Evolutionary conservation across 148 eudicot genomes (phyloP).

Genomic region (Nepenthes mirabilis): DNA sequence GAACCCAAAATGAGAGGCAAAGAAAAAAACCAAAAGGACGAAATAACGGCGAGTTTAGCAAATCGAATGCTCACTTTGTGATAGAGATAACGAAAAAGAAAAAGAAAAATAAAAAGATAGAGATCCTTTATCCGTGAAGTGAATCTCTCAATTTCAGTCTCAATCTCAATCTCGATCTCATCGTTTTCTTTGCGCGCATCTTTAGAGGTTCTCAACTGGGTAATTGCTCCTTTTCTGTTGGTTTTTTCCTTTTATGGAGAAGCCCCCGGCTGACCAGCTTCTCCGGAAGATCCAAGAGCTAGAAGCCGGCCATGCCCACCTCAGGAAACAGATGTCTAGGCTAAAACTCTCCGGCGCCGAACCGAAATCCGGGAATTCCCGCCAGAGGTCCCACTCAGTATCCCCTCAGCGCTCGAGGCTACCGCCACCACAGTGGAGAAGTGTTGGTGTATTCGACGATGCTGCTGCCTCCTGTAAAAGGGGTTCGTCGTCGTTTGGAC

Average conservation of each 20-base stretch:
- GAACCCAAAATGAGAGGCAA: too few relatives aligned
- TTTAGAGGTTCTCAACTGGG: neutral
- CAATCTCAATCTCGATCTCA: too few relatives aligned
- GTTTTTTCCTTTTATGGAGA: neutral
- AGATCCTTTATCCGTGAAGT: too few relatives aligned
- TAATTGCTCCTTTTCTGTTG: neutral
- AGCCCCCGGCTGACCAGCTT: too few relatives aligned
- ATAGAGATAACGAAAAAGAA: too few relatives aligned
- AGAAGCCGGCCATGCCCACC: slow-evolving; percentile 71
- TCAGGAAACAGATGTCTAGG: slow-evolving; percentile 69
- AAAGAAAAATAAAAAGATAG: too few relatives aligned
- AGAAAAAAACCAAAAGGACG: too few relatives aligned
- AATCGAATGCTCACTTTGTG: too few relatives aligned
- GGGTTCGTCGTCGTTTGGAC: slow-evolving; percentile 43
- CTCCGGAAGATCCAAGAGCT: slow-evolving; percentile 24
- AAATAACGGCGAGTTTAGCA: too few relatives aligned
- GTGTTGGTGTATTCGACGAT: slow-evolving; percentile 13
- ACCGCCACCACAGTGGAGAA: slow-evolving; percentile 12
- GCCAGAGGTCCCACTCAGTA: slow-evolving; percentile 53
- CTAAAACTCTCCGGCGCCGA: slow-evolving; percentile 26
- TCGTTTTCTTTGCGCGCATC: neutral
- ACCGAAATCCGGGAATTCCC: slow-evolving; percentile 9
- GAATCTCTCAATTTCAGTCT: too few relatives aligned
- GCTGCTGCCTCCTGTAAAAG: slow-evolving; percentile 27
- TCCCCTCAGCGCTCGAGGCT: slow-evolving; percentile 52